Percentiles rank a stretch among this genome's conserved stretches.
Conservation (phyloP, 306 rosid species). For the Malus asiatica region DNA sequence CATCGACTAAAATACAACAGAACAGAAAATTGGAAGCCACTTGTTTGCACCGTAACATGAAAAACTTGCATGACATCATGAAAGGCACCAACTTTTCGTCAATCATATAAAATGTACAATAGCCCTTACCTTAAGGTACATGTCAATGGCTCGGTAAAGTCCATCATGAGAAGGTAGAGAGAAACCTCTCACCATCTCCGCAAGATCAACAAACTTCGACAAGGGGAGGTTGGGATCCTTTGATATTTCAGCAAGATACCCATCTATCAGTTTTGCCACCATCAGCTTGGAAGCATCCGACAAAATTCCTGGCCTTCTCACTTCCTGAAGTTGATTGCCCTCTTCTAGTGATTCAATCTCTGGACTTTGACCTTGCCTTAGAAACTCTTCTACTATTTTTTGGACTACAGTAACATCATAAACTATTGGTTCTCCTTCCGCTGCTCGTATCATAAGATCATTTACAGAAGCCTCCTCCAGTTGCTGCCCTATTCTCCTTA, state of each 20-base stretch:
- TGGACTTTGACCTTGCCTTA: slow-evolving; percentile 44
- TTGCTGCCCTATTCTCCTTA: slow-evolving; percentile 77
- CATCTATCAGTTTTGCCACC: slow-evolving; percentile 85
- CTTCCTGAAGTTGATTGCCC: slow-evolving; percentile 38
- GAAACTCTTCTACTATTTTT: slow-evolving; percentile 63
- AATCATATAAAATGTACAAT: not conserved
- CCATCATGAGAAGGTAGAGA: slow-evolving; percentile 83
- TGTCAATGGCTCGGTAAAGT: slow-evolving; percentile 84
- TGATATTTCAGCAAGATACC: slow-evolving; percentile 79
- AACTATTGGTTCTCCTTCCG: slow-evolving; percentile 43
- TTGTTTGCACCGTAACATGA: not conserved
- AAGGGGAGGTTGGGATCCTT: slow-evolving; percentile 71
- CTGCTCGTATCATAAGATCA: slow-evolving; percentile 65
- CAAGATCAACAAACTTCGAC: slow-evolving; percentile 62
- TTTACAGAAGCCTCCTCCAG: slow-evolving; percentile 80
- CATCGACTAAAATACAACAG: not conserved
- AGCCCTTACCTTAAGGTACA: slow-evolving; percentile 76
- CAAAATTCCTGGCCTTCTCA: slow-evolving; percentile 58
- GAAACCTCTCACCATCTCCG: slow-evolving; percentile 58
- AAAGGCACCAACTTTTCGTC: not conserved
- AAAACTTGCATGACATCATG: not conserved
- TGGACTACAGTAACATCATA: slow-evolving; percentile 62
- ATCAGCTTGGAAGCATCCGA: slow-evolving; percentile 90
- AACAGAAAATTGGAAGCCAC: not conserved
- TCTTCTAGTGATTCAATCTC: slow-evolving; percentile 54